These are phyloP conservation scores for Rubus parviflorus DNA, from an alignment of 306 rosid species.

Conservation along the genomic window DNA sequence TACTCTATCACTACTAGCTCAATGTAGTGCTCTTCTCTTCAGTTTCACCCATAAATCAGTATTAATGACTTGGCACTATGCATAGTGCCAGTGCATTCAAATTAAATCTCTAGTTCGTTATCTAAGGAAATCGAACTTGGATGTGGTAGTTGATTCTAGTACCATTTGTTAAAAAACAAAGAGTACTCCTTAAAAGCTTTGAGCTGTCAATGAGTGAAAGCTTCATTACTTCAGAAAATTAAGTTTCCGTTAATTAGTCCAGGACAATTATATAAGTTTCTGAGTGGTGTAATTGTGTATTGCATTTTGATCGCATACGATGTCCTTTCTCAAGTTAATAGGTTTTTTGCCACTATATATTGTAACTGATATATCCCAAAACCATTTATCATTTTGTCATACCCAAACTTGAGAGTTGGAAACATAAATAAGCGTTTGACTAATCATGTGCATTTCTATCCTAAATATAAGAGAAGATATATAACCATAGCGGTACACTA, in stretches of 20 bases:
- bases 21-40: background rate
- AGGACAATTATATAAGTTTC: background rate
- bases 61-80: background rate
- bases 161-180: background rate
- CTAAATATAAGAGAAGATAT: background rate
- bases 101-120: background rate
- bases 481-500: background rate
- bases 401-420: background rate
- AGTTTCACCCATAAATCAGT: background rate
- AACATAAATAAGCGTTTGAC: background rate
- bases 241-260: background rate
- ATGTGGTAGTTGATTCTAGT: background rate
- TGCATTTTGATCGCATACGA: background rate
- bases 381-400: background rate
- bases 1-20: background rate
- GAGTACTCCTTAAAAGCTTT: background rate
- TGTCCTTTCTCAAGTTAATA: background rate
- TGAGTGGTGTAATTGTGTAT: background rate
- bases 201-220: background rate
- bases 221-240: background rate
- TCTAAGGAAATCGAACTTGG: background rate
- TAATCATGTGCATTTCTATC: background rate
- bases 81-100: background rate
- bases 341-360: background rate
- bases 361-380: background rate